These are phyloP conservation scores for Talaromyces trachyspermus DNA, from an alignment of 495 filamentous ascomycete species.

Conservation along the genomic window DNA sequence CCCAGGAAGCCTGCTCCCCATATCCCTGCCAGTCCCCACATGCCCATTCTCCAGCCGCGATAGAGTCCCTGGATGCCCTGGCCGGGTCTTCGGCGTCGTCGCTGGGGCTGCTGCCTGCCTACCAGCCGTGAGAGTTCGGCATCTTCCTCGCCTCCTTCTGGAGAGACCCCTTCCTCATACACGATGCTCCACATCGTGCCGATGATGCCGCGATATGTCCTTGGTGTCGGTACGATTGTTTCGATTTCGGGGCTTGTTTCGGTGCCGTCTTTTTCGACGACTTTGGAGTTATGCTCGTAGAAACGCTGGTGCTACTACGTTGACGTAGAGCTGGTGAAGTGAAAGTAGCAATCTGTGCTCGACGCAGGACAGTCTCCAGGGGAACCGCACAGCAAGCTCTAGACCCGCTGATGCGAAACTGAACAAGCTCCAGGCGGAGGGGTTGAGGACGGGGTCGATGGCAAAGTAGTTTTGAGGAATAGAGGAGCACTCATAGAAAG, in stretches of 20 bases:
- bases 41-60: conserved; percentile 89
- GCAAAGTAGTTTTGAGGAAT: conserved; percentile 69
- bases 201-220: conserved; percentile 66
- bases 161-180: conserved; percentile 65
- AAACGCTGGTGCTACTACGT: conserved; percentile 42
- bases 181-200: conserved; percentile 85
- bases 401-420: conserved; percentile 67
- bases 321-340: conserved; percentile 39
- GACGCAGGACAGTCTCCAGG: conserved; percentile 85
- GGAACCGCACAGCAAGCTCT: conserved; percentile 80
- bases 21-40: conserved; percentile 89
- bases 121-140: conserved; percentile 14
- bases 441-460: conserved; percentile 76
- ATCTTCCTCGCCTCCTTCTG: conserved; percentile 23
- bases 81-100: conserved; percentile 51
- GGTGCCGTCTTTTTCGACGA: conserved; percentile 17
- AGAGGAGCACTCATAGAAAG: conserved; percentile 74
- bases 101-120: conserved; percentile 5
- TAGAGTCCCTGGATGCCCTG: conserved; percentile 82
- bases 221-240: conserved; percentile 59
- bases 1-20: conserved; percentile 67
- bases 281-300: conserved; percentile 24
- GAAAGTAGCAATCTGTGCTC: conserved; percentile 70
- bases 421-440: conserved; percentile 66
- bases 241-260: conserved; percentile 44